Conservation (phyloP, 140 eudicot species). For the Oenanthe javanica region DNA sequence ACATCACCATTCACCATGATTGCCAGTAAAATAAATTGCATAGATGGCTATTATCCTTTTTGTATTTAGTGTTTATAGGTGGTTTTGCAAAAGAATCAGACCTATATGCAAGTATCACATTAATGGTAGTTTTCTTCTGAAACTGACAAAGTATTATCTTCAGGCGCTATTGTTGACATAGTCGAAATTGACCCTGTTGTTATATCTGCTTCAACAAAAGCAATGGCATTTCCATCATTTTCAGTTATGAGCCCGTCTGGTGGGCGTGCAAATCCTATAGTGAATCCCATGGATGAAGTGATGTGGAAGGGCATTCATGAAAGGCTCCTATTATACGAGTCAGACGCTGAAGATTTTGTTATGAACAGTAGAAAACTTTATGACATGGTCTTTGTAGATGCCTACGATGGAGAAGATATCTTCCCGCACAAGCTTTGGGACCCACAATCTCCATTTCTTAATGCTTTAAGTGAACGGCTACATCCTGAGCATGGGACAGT, state of each 20-base stretch:
- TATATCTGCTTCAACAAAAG: constrained; percentile 66
- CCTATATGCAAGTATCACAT: background rate
- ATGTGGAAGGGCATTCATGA: constrained; percentile 84
- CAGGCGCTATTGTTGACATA: constrained; percentile 68
- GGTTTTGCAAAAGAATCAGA: background rate
- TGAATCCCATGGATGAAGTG: constrained; percentile 38
- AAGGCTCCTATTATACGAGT: constrained; percentile 49
- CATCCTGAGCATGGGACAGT: constrained; percentile 90
- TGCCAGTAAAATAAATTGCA: background rate
- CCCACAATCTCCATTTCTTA: constrained; percentile 62
- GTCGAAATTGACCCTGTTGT: constrained; percentile 88
- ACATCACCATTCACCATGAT: background rate
- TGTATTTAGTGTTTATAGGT: background rate
- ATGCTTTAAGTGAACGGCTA: constrained; percentile 44
- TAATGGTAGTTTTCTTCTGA: background rate
- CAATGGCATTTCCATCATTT: constrained; percentile 85
- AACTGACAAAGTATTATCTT: constrained; percentile 20
- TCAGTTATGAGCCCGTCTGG: constrained; percentile 52
- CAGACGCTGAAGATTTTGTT: constrained; percentile 79
- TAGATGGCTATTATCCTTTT: background rate
- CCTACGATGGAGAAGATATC: constrained; percentile 83
- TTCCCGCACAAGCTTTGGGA: constrained; percentile 85
- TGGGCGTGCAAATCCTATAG: constrained; percentile 31
- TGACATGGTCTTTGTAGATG: constrained; percentile 75
- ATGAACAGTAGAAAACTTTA: constrained; percentile 33